A percentile compares a stretch with the other conserved stretches of the same genome.
Evolutionary conservation across 257 asterid genomes (phyloP).

Genomic region (Forsythia viridissima): DNA sequence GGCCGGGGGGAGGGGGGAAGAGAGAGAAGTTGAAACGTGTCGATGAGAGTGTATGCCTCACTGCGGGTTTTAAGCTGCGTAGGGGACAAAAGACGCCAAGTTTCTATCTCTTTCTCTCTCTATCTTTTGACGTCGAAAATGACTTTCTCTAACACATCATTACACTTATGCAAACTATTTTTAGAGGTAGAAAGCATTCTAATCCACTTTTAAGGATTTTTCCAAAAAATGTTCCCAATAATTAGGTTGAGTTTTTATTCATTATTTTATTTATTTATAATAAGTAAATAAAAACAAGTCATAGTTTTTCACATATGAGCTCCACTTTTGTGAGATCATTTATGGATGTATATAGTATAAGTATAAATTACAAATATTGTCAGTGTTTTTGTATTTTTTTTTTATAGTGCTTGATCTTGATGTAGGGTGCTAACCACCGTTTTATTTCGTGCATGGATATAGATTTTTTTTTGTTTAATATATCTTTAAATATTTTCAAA

Average conservation of each 20-base stretch:
- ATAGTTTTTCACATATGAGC: not conserved
- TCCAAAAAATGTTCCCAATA: too few relatives aligned
- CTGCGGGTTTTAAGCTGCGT: not conserved
- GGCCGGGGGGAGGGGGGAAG: not conserved
- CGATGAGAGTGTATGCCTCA: not conserved
- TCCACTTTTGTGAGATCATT: not conserved
- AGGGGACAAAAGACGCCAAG: not conserved
- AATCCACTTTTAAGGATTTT: not conserved
- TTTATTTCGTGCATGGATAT: too few relatives aligned
- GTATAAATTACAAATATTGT: too few relatives aligned
- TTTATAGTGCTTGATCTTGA: not conserved
- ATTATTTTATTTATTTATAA: too few relatives aligned
- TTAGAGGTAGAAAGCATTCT: not conserved
- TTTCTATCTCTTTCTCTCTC: not conserved
- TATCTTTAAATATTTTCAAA: too few relatives aligned
- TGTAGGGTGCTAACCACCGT: not conserved
- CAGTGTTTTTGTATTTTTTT: not conserved
- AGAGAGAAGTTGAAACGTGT: conserved; percentile 37
- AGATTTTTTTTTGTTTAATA: too few relatives aligned
- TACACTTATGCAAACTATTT: not conserved
- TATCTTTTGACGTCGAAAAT: not conserved
- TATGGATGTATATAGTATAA: too few relatives aligned
- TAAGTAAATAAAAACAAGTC: not conserved
- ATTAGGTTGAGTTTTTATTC: not conserved
- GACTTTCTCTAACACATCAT: not conserved